A percentile compares a stretch with the other conserved stretches of the same genome.
phyloP scores from a whole-genome alignment of 2,329 filamentous ascomycete genomes.

The Alternaria ventricosa region DNA sequence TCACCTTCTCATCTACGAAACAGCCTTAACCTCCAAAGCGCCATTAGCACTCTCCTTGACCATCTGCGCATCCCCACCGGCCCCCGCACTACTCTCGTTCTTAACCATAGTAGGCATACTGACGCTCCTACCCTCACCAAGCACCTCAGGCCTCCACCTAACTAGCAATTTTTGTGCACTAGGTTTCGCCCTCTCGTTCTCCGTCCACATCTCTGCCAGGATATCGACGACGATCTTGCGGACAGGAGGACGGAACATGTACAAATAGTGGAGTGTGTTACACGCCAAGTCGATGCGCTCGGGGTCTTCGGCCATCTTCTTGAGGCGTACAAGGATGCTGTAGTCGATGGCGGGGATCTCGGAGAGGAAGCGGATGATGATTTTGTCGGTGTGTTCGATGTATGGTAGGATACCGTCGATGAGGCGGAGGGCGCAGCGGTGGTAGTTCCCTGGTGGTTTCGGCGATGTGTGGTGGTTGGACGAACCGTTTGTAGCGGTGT shows the following conservation, averaged over 20 bases:
- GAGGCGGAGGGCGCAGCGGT: conserved; percentile 79
- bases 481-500: conserved; percentile 36
- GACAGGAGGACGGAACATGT: conserved; percentile 62
- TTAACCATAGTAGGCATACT: conserved; percentile 25
- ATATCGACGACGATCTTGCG: conserved; percentile 64
- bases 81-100: conserved; percentile 21
- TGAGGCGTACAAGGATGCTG: conserved; percentile 74
- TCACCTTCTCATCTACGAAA: conserved; percentile 10
- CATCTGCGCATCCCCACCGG: conserved; percentile 4
- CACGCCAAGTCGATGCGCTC: conserved; percentile 67
- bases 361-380: conserved; percentile 87
- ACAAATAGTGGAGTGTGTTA: conserved; percentile 62
- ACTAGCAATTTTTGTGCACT: conserved; percentile 61
- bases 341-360: conserved; percentile 83
- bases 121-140: conserved; percentile 34
- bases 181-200: conserved; percentile 55
- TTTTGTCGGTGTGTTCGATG: conserved; percentile 87
- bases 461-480: conserved; percentile 55
- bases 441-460: conserved; percentile 66
- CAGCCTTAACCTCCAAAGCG: conserved; percentile 37
- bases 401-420: conserved; percentile 90
- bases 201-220: conserved; percentile 63
- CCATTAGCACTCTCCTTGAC: conserved; percentile 36
- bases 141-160: conserved; percentile 61
- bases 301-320: conserved; percentile 67